These are phyloP conservation scores for Ophiocordyceps unilateralis DNA, from an alignment of 2,329 filamentous ascomycete genomes.

Conservation along the genomic window DNA sequence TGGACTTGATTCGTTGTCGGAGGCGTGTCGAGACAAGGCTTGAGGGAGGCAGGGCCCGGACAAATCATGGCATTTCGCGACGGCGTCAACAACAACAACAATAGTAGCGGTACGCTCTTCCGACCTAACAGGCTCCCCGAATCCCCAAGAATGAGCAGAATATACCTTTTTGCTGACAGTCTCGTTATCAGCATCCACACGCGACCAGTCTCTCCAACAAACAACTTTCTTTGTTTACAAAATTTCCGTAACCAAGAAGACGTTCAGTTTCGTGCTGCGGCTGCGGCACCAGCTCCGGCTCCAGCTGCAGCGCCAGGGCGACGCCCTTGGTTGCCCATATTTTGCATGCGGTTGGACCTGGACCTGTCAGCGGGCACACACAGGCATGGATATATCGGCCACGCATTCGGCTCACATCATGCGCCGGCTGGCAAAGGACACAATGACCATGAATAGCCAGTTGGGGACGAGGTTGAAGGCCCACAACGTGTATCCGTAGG, in stretches of 20 bases:
- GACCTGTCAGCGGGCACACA: not conserved
- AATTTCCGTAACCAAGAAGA: no score
- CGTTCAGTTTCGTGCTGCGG: no score
- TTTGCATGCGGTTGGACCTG: slow-evolving; percentile 20
- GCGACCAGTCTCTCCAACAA: no score
- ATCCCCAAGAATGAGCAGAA: not conserved
- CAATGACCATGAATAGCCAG: slow-evolving; percentile 63
- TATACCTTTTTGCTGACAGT: not conserved
- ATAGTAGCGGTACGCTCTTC: no score
- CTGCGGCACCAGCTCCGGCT: not conserved
- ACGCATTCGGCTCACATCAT: slow-evolving; percentile 46
- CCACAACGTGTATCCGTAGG: slow-evolving; percentile 52
- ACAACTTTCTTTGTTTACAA: no score
- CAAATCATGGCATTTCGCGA: no score
- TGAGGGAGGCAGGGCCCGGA: slow-evolving; percentile 1
- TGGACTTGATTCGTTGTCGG: slow-evolving; percentile 38
- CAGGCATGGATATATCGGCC: not conserved
- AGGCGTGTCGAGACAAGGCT: slow-evolving; percentile 36
- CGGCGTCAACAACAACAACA: no score
- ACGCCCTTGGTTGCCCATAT: slow-evolving; percentile 2
- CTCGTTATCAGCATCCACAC: not conserved
- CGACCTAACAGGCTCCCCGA: not conserved
- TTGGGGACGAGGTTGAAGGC: slow-evolving; percentile 47
- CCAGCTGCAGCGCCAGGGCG: slow-evolving; percentile 3
- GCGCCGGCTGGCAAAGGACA: slow-evolving; percentile 55